Percentiles rank a stretch among this genome's conserved stretches.
These are phyloP conservation scores for Pythium phragmiticola DNA, from an alignment of 352 stramenopile genomes.

Conservation along the genomic window DNA sequence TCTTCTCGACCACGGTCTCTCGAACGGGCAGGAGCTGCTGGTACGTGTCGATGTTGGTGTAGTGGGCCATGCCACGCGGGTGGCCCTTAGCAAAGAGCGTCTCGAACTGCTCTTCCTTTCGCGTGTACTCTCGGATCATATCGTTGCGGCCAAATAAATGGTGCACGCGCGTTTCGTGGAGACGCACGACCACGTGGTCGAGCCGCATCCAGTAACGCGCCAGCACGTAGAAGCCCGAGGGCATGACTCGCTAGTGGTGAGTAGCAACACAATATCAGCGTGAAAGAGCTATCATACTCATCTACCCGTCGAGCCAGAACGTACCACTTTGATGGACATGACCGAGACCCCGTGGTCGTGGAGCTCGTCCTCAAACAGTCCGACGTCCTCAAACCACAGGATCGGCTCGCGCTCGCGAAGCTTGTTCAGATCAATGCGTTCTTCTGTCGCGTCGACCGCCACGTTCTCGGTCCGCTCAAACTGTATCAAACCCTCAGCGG, in stretches of 20 bases:
- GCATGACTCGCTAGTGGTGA: constrained; percentile 66
- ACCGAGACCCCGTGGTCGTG: constrained; percentile 78
- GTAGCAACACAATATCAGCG: not conserved
- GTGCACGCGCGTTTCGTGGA: constrained; percentile 83
- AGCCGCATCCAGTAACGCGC: constrained; percentile 83
- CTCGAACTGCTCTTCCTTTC: constrained; percentile 77
- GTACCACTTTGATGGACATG: constrained; percentile 84
- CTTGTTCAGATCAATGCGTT: constrained; percentile 76
- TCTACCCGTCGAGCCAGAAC: constrained; percentile 7
- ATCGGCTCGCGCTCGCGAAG: constrained; percentile 81
- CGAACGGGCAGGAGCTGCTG: constrained; percentile 67
- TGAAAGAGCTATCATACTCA: not conserved
- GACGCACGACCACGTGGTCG: constrained; percentile 72
- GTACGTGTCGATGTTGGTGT: constrained; percentile 83
- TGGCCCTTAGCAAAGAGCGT: constrained; percentile 61
- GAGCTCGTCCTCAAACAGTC: constrained; percentile 80
- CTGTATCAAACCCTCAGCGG: not conserved
- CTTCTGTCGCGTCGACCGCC: constrained; percentile 38
- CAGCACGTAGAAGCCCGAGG: constrained; percentile 78
- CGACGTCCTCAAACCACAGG: constrained; percentile 82
- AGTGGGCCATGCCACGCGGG: constrained; percentile 75
- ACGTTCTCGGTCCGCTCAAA: constrained; percentile 34
- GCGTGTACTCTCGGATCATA: constrained; percentile 77
- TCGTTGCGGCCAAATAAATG: constrained; percentile 75
- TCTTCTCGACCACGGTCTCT: constrained; percentile 63